Base-by-base conservation (phyloP, 495 filamentous ascomycete species). In the Penicillium pulvis region DNA sequence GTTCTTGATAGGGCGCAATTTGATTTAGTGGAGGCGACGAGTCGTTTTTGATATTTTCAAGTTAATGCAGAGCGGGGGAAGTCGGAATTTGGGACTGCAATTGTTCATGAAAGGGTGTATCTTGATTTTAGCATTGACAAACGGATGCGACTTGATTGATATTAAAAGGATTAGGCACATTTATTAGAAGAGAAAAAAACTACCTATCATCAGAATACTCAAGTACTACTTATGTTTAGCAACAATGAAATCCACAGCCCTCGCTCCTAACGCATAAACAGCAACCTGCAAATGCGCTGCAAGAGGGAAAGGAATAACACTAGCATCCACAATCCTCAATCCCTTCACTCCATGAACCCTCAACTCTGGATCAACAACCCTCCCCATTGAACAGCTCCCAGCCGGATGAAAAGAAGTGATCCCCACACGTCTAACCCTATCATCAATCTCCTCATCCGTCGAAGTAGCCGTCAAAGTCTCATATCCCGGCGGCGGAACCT, bases 371-470 rank as follows among this genome's bases (percentile, higher is more conserved):
- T 79, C 73, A n/a, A 78, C 70, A 0, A 77, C 75, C 47, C 65
- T 70, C 6, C 76, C 76, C 75, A 79, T 78, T 0, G 73, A 67
- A 24, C 64, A 66, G 6, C 65, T 69, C 4, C 77, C 76, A 23
- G 70, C 67, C 4, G 62, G 56, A 51, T 68, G 61, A 24, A 59
- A 65, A 65, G 51, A 70, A 30, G 58, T 77, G 55, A 51, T 58
- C 11, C 65, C 54, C 10, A 62, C 64, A 10, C 55, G 49, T 6
- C 55, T 47, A 0, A 71, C 55, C 0, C 57, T 58, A 8, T 46
- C 57, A 46, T 77, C 74, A 39, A 74, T 67, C 43, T 74, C 62
- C 20, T 55, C 69, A 28, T 77, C 68, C 1, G 65, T 63, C 1
- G 69, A 66, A 33, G 68, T 23, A 14, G 41, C 24, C 2, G 56